Evolutionary conservation across 2,329 filamentous ascomycete genomes (phyloP).

Genomic region (Hortaea werneckii): DNA sequence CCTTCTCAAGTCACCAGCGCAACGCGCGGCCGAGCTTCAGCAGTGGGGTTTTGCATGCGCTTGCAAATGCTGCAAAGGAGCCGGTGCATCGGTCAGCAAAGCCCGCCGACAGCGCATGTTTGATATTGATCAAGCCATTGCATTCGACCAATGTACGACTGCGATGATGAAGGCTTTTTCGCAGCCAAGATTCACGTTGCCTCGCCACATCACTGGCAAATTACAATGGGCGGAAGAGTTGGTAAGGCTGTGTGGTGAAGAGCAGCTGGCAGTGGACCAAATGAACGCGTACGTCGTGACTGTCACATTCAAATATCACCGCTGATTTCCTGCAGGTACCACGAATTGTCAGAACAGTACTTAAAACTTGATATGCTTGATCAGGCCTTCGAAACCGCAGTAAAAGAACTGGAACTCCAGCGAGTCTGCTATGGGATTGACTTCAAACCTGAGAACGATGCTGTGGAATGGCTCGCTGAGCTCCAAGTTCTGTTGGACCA

Average conservation of each 20-base stretch:
- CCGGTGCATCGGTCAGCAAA: neutral
- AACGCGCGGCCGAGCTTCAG: neutral
- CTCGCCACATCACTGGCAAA: neutral
- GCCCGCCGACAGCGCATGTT: neutral
- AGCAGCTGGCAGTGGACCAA: neutral
- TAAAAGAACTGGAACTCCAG: constrained; percentile 14
- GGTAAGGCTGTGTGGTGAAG: neutral
- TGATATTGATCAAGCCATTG: neutral
- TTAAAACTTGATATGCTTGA: constrained; percentile 9
- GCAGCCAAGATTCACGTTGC: neutral
- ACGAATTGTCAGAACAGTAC: constrained; percentile 11
- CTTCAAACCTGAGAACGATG: no score
- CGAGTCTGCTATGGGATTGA: constrained; percentile 8
- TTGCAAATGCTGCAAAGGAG: neutral
- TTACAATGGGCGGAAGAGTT: neutral
- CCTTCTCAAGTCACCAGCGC: neutral
- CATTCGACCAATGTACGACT: neutral
- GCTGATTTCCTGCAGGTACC: constrained; percentile 1
- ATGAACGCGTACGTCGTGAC: no score
- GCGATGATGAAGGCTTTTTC: neutral
- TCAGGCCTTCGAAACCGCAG: constrained; percentile 12
- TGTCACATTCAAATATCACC: no score
- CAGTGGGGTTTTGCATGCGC: neutral
- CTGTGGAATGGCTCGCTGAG: no score
- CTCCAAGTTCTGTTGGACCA: no score